These are phyloP conservation scores for Podospora conica DNA, from an alignment of 495 filamentous ascomycete genomes.

Conservation along the genomic window DNA sequence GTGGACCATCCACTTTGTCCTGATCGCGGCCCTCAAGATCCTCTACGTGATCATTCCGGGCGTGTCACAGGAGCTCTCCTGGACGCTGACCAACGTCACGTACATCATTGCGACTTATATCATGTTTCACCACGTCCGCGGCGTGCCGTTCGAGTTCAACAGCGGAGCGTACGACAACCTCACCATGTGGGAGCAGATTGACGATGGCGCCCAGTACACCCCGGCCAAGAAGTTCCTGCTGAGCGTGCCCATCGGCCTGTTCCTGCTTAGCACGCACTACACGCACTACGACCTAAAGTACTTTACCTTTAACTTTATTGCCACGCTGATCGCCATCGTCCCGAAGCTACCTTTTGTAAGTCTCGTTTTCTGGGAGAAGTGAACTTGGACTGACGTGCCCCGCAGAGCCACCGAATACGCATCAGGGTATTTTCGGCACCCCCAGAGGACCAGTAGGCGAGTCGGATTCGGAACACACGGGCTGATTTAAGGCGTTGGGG, in stretches of 20 bases:
- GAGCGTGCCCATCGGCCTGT: slow-evolving; percentile 86
- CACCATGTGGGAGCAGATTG: slow-evolving; percentile 99
- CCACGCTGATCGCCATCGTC: slow-evolving; percentile 84
- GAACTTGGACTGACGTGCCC: slow-evolving; percentile 10
- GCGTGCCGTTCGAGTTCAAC: slow-evolving; percentile 98
- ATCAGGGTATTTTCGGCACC: slow-evolving; percentile 58
- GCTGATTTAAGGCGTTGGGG: slow-evolving; percentile 18
- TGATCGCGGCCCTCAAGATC: slow-evolving; percentile 86
- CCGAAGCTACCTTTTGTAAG: slow-evolving; percentile 92
- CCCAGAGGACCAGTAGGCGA: slow-evolving; percentile 45
- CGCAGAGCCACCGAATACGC: slow-evolving; percentile 64
- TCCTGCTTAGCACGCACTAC: slow-evolving; percentile 95
- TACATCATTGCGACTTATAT: slow-evolving; percentile 99
- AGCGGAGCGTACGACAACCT: slow-evolving; percentile 98
- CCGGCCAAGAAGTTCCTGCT: slow-evolving; percentile 97
- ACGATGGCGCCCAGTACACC: slow-evolving; percentile 97
- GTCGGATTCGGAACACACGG: neutral
- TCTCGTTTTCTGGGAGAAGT: slow-evolving; percentile 18
- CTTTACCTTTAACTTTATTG: slow-evolving; percentile 94
- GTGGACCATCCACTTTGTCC: slow-evolving; percentile 92
- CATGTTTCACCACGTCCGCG: slow-evolving; percentile 98
- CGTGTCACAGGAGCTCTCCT: slow-evolving; percentile 93
- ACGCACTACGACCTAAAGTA: slow-evolving; percentile 95
- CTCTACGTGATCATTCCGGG: slow-evolving; percentile 92
- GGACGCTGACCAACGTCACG: slow-evolving; percentile 96